Conservation (phyloP, 2,329 filamentous ascomycete species). For the Colletotrichum spaethianum region DNA sequence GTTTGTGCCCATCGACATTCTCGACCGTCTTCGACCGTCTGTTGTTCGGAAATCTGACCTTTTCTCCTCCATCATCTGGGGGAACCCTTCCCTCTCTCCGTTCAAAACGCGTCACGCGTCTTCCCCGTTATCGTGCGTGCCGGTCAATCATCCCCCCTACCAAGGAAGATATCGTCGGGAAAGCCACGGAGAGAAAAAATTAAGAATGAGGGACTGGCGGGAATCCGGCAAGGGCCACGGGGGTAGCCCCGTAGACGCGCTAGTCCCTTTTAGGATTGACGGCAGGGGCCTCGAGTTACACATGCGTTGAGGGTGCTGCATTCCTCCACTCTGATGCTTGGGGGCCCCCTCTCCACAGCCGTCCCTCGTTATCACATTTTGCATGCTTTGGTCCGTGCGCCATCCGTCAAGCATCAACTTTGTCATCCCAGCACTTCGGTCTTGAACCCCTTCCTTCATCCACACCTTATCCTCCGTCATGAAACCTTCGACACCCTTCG, state of each 20-base stretch:
- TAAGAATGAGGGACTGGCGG: slow-evolving; percentile 14
- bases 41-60: neutral
- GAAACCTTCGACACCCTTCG: slow-evolving; percentile 19
- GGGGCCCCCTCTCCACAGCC: neutral
- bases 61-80: slow-evolving; percentile 2
- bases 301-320: slow-evolving; percentile 16
- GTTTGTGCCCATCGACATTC: neutral
- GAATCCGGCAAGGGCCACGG: slow-evolving; percentile 10
- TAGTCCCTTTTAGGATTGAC: slow-evolving; percentile 21
- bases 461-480: slow-evolving; percentile 31
- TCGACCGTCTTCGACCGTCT: neutral
- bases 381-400: slow-evolving; percentile 29
- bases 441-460: neutral
- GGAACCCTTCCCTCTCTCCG: neutral
- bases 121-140: neutral
- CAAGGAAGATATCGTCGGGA: slow-evolving; percentile 1
- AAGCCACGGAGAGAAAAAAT: slow-evolving; percentile 14
- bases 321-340: neutral
- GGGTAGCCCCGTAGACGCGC: slow-evolving; percentile 15
- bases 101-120: neutral
- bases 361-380: neutral
- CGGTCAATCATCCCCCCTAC: too few relatives aligned
- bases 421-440: slow-evolving; percentile 25
- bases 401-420: slow-evolving; percentile 38
- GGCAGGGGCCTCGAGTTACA: slow-evolving; percentile 29